A percentile compares a stretch with the other conserved stretches of the same genome.
Evolutionary conservation across 106 monocot genomes (phyloP).

Genomic region (Dendrobium nobile): DNA sequence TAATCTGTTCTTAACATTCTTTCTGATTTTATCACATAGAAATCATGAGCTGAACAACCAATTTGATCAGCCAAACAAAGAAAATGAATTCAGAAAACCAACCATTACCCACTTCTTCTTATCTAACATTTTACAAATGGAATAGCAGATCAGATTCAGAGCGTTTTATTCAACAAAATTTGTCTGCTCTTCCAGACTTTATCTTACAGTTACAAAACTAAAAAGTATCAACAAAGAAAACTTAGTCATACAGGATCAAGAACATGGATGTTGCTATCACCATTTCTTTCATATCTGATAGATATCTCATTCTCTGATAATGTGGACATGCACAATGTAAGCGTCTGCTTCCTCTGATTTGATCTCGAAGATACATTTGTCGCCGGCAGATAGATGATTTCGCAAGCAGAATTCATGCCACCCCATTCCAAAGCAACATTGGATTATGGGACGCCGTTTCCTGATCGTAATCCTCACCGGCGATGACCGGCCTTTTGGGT

Average conservation of each 20-base stretch:
- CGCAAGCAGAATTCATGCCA: conserved; percentile 8
- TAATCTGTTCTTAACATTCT: too few relatives aligned
- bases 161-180: not conserved
- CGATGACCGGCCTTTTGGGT: not conserved
- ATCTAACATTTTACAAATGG: not conserved
- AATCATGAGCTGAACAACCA: too few relatives aligned
- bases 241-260: not conserved
- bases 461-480: conserved; percentile 1
- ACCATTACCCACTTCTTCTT: not conserved
- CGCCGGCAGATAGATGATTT: not conserved
- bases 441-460: conserved; percentile 3
- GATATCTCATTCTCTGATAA: not conserved
- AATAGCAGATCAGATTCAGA: conserved; percentile 4
- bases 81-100: not conserved
- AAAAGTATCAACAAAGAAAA: not conserved
- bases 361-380: conserved; percentile 3
- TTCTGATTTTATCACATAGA: too few relatives aligned
- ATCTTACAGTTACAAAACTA: not conserved
- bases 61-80: not conserved
- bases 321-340: conserved; percentile 2
- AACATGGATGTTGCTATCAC: not conserved
- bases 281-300: not conserved
- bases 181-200: not conserved
- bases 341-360: conserved; percentile 1
- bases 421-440: not conserved